Evolutionary conservation across 441 rosid genomes (phyloP).

Genomic region (Daphne laureola): DNA sequence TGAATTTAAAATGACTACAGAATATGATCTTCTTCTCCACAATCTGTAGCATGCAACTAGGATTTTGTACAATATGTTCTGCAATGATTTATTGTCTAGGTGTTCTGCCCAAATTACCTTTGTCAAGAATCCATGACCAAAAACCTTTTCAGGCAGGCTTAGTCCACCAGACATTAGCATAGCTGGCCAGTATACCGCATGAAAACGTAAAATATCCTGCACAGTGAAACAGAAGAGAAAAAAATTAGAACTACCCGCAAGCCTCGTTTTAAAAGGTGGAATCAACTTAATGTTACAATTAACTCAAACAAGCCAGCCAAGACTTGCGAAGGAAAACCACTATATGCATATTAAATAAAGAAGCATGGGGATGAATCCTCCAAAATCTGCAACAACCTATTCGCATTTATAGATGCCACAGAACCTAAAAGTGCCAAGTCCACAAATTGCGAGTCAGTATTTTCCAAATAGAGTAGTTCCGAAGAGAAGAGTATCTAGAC

Average conservation of each 20-base stretch:
- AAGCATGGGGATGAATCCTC: background rate
- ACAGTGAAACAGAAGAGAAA: constrained; percentile 12
- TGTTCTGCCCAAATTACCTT: constrained; percentile 37
- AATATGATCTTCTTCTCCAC: no score
- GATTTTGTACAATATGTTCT: no score
- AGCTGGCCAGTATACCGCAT: constrained; percentile 99
- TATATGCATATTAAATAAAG: background rate
- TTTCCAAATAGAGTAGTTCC: no score
- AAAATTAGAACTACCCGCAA: background rate
- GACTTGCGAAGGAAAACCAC: background rate
- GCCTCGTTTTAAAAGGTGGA: background rate
- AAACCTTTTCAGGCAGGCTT: constrained; percentile 71
- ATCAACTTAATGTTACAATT: no score
- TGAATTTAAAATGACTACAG: no score
- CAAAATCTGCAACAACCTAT: no score
- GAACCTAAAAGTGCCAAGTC: no score
- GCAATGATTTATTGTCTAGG: no score
- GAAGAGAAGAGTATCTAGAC: no score
- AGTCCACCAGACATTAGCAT: constrained; percentile 95
- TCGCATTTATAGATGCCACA: no score
- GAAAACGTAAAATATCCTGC: constrained; percentile 96
- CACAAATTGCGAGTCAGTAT: no score
- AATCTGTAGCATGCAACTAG: no score
- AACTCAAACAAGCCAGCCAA: background rate
- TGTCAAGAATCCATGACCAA: constrained; percentile 95